These are phyloP conservation scores for Calocybe cyanea DNA, from an alignment of 768 basidiomycete species.

Conservation along the genomic window DNA sequence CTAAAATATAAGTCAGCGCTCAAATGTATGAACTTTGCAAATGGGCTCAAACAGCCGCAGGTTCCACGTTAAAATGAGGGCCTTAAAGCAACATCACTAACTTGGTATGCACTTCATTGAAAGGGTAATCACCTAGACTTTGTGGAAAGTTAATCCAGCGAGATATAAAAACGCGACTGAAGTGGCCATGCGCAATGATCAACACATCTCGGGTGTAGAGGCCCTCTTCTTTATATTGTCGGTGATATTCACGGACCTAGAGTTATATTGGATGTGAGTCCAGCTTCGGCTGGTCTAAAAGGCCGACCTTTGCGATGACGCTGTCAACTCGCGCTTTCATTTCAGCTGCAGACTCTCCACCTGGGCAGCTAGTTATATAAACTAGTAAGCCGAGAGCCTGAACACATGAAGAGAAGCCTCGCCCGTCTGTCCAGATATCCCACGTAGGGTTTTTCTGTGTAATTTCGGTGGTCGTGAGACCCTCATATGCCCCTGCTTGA, in stretches of 20 bases:
- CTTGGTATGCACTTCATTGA: neutral
- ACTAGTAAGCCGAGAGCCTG: neutral
- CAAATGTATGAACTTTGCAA: neutral
- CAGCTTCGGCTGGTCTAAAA: neutral
- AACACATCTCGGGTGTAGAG: constrained; percentile 72
- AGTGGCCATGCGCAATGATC: constrained; percentile 88
- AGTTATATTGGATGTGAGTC: neutral
- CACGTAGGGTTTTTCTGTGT: constrained; percentile 55
- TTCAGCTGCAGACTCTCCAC: constrained; percentile 78
- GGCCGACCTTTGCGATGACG: constrained; percentile 63
- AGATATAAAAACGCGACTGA: constrained; percentile 71
- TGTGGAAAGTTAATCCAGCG: constrained; percentile 79
- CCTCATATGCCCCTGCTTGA: constrained; percentile 74
- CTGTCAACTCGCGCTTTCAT: constrained; percentile 78
- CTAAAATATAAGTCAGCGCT: constrained; percentile 34
- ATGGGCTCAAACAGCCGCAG: constrained; percentile 59
- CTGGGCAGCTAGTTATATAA: constrained; percentile 60
- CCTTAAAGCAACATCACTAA: constrained; percentile 33
- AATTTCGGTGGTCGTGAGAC: constrained; percentile 77
- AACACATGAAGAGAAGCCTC: constrained; percentile 15
- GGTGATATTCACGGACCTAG: constrained; percentile 72
- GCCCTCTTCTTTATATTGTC: constrained; percentile 64
- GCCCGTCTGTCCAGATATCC: constrained; percentile 89
- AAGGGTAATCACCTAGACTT: constrained; percentile 25
- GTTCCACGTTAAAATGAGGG: constrained; percentile 80